These are phyloP conservation scores for Geranomyces michiganensis DNA, from an alignment of 192 early-diverging fungal species.

Conservation along the genomic window DNA sequence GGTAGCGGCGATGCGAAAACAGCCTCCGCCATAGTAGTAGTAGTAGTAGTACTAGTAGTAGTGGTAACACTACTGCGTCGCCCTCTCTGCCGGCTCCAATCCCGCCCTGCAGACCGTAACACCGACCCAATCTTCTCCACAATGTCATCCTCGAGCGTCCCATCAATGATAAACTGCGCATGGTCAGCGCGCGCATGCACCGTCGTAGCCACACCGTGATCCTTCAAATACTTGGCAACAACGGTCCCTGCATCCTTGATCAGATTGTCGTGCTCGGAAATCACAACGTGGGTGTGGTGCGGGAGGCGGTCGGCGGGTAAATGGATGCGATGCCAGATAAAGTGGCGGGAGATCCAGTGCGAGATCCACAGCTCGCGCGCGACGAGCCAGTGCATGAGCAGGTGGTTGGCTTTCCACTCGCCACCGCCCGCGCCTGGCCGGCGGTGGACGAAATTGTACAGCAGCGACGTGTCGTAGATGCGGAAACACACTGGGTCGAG, in stretches of 20 bases:
- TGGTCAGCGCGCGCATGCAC: slow-evolving; percentile 28
- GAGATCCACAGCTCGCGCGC: slow-evolving; percentile 64
- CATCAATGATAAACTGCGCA: slow-evolving; percentile 35
- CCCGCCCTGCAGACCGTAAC: neutral
- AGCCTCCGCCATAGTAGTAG: too few species aligned
- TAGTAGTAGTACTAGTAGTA: too few species aligned
- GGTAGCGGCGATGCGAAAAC: too few species aligned
- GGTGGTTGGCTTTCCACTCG: slow-evolving; percentile 38
- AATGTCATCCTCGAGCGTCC: slow-evolving; percentile 28
- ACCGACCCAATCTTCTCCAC: slow-evolving; percentile 19
- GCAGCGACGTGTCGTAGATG: slow-evolving; percentile 59
- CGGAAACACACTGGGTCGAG: slow-evolving; percentile 70
- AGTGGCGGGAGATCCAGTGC: slow-evolving; percentile 55
- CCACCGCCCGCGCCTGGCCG: slow-evolving; percentile 17
- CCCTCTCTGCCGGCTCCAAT: neutral
- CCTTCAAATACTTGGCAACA: slow-evolving; percentile 31
- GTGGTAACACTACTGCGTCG: too few species aligned
- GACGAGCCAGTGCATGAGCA: slow-evolving; percentile 57
- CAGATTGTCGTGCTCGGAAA: slow-evolving; percentile 32
- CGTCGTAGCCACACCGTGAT: slow-evolving; percentile 14
- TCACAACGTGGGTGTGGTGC: slow-evolving; percentile 16
- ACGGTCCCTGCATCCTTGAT: slow-evolving; percentile 25
- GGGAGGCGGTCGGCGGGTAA: slow-evolving; percentile 33
- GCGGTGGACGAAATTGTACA: slow-evolving; percentile 54
- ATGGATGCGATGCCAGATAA: slow-evolving; percentile 38